These are phyloP conservation scores for Colletotrichum sojae DNA, from an alignment of 2,329 filamentous ascomycete genomes.

Conservation along the genomic window DNA sequence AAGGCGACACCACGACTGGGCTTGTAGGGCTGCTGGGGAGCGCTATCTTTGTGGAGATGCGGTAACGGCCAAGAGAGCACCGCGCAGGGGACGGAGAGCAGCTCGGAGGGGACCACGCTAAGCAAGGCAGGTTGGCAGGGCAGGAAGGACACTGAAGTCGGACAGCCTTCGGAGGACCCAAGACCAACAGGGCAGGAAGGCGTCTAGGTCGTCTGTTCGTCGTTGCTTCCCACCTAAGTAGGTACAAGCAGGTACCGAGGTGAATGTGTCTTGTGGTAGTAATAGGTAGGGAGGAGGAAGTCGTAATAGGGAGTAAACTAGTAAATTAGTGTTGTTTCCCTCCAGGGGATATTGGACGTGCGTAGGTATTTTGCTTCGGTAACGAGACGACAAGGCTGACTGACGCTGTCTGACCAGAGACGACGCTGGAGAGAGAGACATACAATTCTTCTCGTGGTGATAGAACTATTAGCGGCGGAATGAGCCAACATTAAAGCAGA, in stretches of 20 bases:
- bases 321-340: not conserved
- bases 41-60: conserved; percentile 23
- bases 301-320: not conserved
- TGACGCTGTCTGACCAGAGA: not conserved
- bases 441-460: not conserved
- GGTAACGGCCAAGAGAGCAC: conserved; percentile 11
- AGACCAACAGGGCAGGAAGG: not conserved
- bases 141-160: too few relatives aligned
- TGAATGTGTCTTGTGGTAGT: not conserved
- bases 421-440: not conserved
- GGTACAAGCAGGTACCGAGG: not conserved
- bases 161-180: conserved; percentile 5
- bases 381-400: not conserved
- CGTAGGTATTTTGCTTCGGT: too few relatives aligned
- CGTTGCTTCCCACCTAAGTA: not conserved
- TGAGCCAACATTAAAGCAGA: conserved; percentile 8
- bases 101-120: conserved; percentile 13
- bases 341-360: conserved; percentile 15
- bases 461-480: not conserved
- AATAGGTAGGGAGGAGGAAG: not conserved
- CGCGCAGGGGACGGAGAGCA: conserved; percentile 19
- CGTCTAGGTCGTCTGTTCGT: not conserved
- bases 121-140: too few relatives aligned
- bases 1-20: not conserved
- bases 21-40: conserved; percentile 35